phyloP scores from a whole-genome alignment of 129 eudicot genomes.

The Mikania micrantha region DNA sequence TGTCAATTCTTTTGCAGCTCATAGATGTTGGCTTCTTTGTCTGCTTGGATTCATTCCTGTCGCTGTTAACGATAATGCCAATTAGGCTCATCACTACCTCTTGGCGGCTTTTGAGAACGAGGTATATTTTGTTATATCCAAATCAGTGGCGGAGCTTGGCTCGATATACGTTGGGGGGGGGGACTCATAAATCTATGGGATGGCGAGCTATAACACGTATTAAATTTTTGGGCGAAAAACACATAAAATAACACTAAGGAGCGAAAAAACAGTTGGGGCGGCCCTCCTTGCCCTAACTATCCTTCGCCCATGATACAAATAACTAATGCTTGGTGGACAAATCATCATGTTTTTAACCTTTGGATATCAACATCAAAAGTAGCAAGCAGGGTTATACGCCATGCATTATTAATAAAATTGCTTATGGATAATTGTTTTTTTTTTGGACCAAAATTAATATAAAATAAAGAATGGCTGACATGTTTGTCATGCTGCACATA shows the following conservation, averaged over 20 bases:
- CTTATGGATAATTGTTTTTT: not conserved
- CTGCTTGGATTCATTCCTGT: constrained; percentile 83
- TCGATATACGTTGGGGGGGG: no score
- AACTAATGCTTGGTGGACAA: not conserved
- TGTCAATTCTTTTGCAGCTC: constrained; percentile 56
- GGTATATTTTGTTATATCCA: constrained; percentile 40
- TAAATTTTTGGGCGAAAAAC: no score
- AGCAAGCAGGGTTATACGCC: not conserved
- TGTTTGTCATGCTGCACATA: not conserved
- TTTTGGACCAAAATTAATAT: not conserved
- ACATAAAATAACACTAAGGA: no score
- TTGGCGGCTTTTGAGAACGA: constrained; percentile 58
- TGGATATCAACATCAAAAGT: not conserved
- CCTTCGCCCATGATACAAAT: no score
- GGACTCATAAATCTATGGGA: no score
- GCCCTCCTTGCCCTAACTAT: no score
- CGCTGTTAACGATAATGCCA: constrained; percentile 91
- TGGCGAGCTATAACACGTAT: no score
- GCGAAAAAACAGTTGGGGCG: no score
- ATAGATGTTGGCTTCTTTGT: constrained; percentile 86
- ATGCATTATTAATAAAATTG: not conserved
- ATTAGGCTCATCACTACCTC: constrained; percentile 49
- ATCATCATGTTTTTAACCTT: not conserved
- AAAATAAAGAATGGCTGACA: not conserved
- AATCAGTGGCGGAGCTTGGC: no score